These are phyloP conservation scores for Cryoendolithus antarcticus DNA, from an alignment of 2,329 filamentous ascomycete species.

Conservation along the genomic window DNA sequence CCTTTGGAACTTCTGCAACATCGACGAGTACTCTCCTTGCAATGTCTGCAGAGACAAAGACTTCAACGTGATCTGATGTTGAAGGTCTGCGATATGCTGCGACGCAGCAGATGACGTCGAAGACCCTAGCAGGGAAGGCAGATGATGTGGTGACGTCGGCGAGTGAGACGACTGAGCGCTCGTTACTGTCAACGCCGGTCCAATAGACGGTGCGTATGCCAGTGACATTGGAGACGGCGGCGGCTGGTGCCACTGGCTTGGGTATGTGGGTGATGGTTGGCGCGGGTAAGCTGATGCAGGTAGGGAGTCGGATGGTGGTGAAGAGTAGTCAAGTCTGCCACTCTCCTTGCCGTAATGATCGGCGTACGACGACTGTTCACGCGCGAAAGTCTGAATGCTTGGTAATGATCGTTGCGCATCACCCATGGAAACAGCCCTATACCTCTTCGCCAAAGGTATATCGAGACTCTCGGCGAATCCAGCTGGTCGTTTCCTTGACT, in stretches of 20 bases:
- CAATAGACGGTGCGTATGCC: background rate
- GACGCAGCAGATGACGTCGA: slow-evolving; percentile 16
- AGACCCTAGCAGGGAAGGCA: slow-evolving; percentile 14
- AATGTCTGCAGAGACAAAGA: slow-evolving; percentile 40
- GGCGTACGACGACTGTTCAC: background rate
- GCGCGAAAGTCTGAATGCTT: background rate
- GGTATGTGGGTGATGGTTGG: background rate
- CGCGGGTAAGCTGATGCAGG: background rate
- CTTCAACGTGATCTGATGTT: slow-evolving; percentile 43
- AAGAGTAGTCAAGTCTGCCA: background rate
- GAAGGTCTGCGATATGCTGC: slow-evolving; percentile 36
- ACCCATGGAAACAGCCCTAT: background rate
- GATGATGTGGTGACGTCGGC: slow-evolving; percentile 14
- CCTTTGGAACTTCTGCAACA: slow-evolving; percentile 39
- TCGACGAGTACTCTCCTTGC: slow-evolving; percentile 41
- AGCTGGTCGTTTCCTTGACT: background rate
- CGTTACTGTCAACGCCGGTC: background rate
- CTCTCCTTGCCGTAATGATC: background rate
- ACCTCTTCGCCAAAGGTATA: background rate
- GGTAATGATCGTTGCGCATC: background rate
- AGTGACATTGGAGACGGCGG: background rate
- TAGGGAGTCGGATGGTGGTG: background rate
- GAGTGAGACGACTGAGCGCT: background rate
- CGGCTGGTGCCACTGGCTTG: background rate
- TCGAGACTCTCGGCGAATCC: background rate